Conservation (phyloP, 352 stramenopile genomes). For the Aphanomyces astaci region DNA sequence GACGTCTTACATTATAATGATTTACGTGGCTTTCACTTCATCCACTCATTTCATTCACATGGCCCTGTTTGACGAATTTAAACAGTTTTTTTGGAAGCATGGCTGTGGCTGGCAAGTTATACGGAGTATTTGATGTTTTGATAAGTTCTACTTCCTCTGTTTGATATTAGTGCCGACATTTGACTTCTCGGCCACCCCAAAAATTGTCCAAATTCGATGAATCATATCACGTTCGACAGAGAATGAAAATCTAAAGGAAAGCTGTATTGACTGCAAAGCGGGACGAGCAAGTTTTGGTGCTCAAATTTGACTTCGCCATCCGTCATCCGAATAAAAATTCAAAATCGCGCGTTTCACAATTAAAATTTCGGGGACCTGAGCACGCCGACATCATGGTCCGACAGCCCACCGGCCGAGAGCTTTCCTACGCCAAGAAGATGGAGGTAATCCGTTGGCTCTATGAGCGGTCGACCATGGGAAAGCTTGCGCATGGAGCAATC, state of each 20-base stretch:
- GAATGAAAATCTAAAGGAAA: background rate
- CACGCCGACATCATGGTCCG: background rate
- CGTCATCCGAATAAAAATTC: background rate
- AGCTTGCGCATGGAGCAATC: background rate
- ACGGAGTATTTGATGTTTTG: no score
- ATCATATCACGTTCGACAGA: background rate
- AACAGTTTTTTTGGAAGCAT: no score
- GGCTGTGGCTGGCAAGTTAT: no score
- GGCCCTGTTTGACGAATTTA: no score
- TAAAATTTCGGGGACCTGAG: background rate
- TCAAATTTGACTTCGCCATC: background rate
- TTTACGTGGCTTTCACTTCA: no score
- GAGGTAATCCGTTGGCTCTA: background rate
- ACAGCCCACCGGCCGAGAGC: background rate
- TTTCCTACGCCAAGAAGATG: background rate
- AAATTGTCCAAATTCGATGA: background rate
- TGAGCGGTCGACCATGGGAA: background rate
- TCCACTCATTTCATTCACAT: no score
- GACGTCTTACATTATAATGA: no score
- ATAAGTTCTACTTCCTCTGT: background rate
- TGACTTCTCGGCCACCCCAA: no score
- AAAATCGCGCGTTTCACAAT: background rate
- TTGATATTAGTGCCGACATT: background rate
- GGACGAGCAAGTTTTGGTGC: background rate
- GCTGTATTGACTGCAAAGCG: background rate